A percentile compares a stretch with the other conserved stretches of the same genome.
phyloP scores from a whole-genome alignment of 192 early-diverging fungal genomes.

The Backusella liffmaniae region DNA sequence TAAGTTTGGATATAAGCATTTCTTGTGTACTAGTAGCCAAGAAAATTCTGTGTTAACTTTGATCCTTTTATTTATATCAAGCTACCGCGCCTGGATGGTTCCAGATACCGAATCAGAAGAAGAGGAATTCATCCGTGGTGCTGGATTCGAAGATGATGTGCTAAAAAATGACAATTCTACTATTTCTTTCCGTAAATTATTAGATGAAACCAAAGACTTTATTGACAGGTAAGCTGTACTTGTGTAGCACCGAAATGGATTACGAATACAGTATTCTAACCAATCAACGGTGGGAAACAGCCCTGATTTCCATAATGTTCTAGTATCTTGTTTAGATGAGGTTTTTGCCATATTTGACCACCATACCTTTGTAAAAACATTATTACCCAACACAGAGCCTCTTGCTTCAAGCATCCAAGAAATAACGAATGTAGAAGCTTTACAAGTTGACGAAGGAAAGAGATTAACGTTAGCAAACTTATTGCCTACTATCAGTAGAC shows the following conservation, averaged over 20 bases:
- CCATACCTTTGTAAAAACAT: slow-evolving; percentile 37
- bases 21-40: background rate
- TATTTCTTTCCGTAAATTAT: slow-evolving; percentile 60
- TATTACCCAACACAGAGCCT: slow-evolving; percentile 28
- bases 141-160: slow-evolving; percentile 40
- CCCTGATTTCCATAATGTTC: slow-evolving; percentile 46
- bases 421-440: slow-evolving; percentile 50
- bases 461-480: slow-evolving; percentile 60
- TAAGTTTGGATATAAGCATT: background rate
- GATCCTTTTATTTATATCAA: slow-evolving; percentile 5
- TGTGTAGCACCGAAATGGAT: background rate
- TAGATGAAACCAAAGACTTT: slow-evolving; percentile 90
- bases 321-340: slow-evolving; percentile 39
- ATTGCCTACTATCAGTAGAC: slow-evolving; percentile 64
- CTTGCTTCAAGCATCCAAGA: slow-evolving; percentile 42
- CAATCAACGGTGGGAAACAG: slow-evolving; percentile 21
- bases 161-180: background rate
- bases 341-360: slow-evolving; percentile 43
- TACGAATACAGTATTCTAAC: slow-evolving; percentile 23
- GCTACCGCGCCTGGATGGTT: slow-evolving; percentile 59
- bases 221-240: slow-evolving; percentile 64
- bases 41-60: background rate
- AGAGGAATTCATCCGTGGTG: slow-evolving; percentile 56
- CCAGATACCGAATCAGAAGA: slow-evolving; percentile 62
- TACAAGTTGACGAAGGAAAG: slow-evolving; percentile 34